Conservation (phyloP, 306 rosid genomes). For the Ochetophila trinervis region DNA sequence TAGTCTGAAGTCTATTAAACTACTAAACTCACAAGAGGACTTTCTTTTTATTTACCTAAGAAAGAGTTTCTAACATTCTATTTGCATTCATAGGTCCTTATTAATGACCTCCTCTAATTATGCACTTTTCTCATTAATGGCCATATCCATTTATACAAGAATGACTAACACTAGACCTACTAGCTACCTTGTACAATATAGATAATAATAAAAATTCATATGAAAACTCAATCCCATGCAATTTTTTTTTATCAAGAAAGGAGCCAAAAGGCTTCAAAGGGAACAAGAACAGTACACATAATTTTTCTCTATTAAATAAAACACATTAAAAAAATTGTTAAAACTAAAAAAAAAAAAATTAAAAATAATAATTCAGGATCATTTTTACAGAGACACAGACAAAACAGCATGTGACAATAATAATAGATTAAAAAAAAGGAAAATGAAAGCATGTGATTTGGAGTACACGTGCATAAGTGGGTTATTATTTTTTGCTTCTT, state of each 20-base stretch:
- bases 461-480: constrained; percentile 56
- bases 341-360: constrained; percentile 7
- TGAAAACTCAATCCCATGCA: not conserved
- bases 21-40: too few relatives aligned
- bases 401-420: constrained; percentile 38
- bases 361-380: too few relatives aligned
- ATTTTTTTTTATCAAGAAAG: too few relatives aligned
- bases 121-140: not conserved
- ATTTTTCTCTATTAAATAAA: not conserved
- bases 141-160: too few relatives aligned
- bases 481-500: constrained; percentile 9
- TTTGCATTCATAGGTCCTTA: not conserved
- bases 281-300: not conserved
- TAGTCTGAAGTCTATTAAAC: too few relatives aligned
- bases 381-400: constrained; percentile 22
- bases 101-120: not conserved
- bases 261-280: not conserved
- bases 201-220: too few relatives aligned
- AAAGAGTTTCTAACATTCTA: not conserved
- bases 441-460: constrained; percentile 47
- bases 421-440: constrained; percentile 23
- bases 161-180: not conserved
- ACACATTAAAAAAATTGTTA: not conserved
- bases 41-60: too few relatives aligned
- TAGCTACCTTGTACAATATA: not conserved